phyloP scores from a whole-genome alignment of 257 asterid genomes.

The Nicotiana undulata region DNA sequence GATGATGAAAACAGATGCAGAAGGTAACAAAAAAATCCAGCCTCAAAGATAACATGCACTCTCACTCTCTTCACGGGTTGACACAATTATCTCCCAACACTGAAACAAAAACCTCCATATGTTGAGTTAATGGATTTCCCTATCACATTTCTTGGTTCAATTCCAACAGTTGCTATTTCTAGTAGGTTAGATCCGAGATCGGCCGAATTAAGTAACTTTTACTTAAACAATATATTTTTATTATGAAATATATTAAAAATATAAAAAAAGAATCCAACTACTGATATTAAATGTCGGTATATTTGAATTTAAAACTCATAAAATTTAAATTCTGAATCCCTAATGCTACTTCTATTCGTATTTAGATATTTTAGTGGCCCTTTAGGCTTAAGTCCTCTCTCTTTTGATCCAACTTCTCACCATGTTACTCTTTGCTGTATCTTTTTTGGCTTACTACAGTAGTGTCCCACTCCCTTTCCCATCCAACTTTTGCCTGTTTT shows the following conservation, averaged over 20 bases:
- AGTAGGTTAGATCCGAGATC: too few species aligned
- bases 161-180: too few species aligned
- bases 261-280: too few species aligned
- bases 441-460: neutral
- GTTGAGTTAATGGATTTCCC: neutral
- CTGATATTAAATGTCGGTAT: too few species aligned
- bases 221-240: too few species aligned
- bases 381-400: neutral
- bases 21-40: neutral
- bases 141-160: too few species aligned
- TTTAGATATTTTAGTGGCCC: neutral
- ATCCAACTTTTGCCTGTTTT: neutral
- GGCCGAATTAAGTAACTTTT: too few species aligned
- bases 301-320: too few species aligned
- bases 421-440: constrained; percentile 6
- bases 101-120: neutral
- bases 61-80: constrained; percentile 6
- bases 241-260: too few species aligned
- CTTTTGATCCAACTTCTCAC: neutral
- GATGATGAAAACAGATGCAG: constrained; percentile 3
- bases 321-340: too few species aligned
- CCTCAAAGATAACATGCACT: constrained; percentile 6
- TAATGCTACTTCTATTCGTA: too few species aligned
- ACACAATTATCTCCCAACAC: neutral
- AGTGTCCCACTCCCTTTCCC: neutral